Percentiles rank a stretch among this genome's conserved stretches.
These are phyloP conservation scores for Fusarium domesticum DNA, from an alignment of 2,329 filamentous ascomycete species.

Conservation along the genomic window DNA sequence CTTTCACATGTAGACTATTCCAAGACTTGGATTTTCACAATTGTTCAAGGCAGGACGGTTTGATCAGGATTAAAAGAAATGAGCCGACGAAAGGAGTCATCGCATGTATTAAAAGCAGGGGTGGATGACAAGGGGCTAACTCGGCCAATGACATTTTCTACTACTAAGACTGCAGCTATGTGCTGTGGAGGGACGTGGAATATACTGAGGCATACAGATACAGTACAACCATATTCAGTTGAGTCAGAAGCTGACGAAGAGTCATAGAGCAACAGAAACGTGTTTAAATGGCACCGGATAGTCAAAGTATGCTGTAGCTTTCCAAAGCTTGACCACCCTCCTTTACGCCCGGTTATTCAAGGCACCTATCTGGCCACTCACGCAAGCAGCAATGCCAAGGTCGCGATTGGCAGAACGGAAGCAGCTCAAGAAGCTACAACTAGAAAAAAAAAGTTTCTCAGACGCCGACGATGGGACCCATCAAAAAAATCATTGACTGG, in stretches of 20 bases:
- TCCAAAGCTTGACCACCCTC: background rate
- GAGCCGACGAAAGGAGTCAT: conserved; percentile 19
- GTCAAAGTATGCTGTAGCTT: no score
- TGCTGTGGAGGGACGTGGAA: no score
- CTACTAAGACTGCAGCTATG: no score
- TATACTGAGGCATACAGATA: background rate
- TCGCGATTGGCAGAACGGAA: conserved; percentile 19
- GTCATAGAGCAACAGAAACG: conserved; percentile 1
- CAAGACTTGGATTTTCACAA: background rate
- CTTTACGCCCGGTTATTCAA: background rate
- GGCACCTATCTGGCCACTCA: background rate
- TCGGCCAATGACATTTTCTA: conserved; percentile 11
- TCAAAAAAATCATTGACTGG: conserved; percentile 11
- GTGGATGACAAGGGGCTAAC: conserved; percentile 16
- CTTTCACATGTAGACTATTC: background rate
- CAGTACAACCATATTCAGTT: conserved; percentile 10
- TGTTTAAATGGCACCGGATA: background rate
- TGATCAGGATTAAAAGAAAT: conserved; percentile 11
- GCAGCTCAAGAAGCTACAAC: background rate
- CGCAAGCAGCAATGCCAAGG: conserved; percentile 20
- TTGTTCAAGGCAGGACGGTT: background rate
- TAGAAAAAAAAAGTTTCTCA: conserved; percentile 11
- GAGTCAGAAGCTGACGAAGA: conserved; percentile 20
- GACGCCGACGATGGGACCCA: conserved; percentile 16
- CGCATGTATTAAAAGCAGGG: conserved; percentile 8